Evolutionary conservation across 768 basidiomycete genomes (phyloP), one percentile per base, ranked within the genome.

Genomic region (Agaricus subrufescens): DNA sequence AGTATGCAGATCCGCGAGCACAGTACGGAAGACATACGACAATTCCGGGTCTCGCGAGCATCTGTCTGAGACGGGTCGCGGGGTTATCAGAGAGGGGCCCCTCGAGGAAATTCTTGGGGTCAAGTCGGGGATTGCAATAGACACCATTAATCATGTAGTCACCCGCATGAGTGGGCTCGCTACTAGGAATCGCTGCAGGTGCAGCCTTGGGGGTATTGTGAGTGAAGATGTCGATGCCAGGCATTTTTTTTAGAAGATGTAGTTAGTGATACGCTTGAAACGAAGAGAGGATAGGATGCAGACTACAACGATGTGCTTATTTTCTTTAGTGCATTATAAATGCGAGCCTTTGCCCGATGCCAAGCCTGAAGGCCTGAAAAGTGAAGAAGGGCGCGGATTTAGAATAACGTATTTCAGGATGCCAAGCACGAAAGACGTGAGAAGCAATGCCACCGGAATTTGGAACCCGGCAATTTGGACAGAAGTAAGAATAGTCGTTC

Each of bases 71-170:
- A 37, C 86, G 80, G 2, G 86, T 88, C 10, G 84, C 75, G 15
- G 86, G 77, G 61, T 87, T 84, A 58, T 70, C 66, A 3, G 86
- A 87, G 4, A 88, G 69, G 1, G 84, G 83, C 1, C 85, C 85
- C 19, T 85, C 80, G 26, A 86, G 71, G 67, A 77, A 86, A 66
- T 86, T 85, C 64, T 77, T 76, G 40, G 84, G 81, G 67, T 86
- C 83, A n/a, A 87, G 69, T 34, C 85, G 85, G 31, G 85, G 51
- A 65, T 87, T 87, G 66, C 81, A 80, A 69, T 86, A 87, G 3
- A 69, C 66, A 37, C 61, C 46, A n/a, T 54, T 39, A 14, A 19
- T 38, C 46, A 54, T 54, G 31, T 44, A 50, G 30, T 50, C 55
- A 26, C 27, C 27, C 11, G 47, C 19, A 19, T 19, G 19, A 19